Evolutionary conservation across 148 eudicot species (phyloP).

Genomic region (Silene uniflora): DNA sequence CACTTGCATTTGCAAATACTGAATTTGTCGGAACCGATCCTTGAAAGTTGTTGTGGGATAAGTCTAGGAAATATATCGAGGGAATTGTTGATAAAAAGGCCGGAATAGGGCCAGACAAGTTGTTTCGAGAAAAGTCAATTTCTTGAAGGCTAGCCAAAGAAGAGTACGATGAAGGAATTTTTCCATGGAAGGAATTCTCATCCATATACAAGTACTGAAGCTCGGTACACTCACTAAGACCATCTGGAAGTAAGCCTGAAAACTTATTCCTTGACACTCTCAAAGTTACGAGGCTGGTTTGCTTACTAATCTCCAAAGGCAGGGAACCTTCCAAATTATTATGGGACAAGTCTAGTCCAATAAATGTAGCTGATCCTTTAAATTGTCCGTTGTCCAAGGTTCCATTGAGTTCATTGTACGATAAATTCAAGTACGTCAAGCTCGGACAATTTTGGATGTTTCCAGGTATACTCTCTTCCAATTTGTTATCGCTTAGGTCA

Average conservation of each 20-base stretch:
- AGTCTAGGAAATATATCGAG: conserved; percentile 9
- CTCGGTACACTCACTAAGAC: conserved; percentile 21
- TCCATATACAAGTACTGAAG: conserved; percentile 21
- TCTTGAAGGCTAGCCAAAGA: conserved; percentile 23
- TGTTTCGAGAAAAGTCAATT: conserved; percentile 38
- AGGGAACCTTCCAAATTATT: too few species aligned
- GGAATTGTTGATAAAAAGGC: conserved; percentile 22
- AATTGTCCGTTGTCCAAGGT: too few species aligned
- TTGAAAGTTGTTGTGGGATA: conserved; percentile 7
- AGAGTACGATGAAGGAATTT: conserved; percentile 25
- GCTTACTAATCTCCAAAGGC: neutral
- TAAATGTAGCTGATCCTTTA: too few species aligned
- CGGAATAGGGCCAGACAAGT: conserved; percentile 38
- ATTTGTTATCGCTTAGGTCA: too few species aligned
- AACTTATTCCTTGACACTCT: conserved; percentile 27
- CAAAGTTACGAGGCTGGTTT: conserved; percentile 22
- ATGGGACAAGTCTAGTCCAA: too few species aligned
- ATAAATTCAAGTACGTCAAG: too few species aligned
- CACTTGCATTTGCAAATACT: conserved; percentile 11
- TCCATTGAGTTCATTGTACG: too few species aligned
- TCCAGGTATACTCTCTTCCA: too few species aligned
- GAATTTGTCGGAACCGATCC: conserved; percentile 9
- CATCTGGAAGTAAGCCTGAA: conserved; percentile 33
- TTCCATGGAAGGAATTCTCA: conserved; percentile 28
- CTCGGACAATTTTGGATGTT: too few species aligned